Evolutionary conservation across 2,329 filamentous ascomycete genomes (phyloP), one percentile per base, ranked within the genome.

Genomic region (Fusarium subglutinans): DNA sequence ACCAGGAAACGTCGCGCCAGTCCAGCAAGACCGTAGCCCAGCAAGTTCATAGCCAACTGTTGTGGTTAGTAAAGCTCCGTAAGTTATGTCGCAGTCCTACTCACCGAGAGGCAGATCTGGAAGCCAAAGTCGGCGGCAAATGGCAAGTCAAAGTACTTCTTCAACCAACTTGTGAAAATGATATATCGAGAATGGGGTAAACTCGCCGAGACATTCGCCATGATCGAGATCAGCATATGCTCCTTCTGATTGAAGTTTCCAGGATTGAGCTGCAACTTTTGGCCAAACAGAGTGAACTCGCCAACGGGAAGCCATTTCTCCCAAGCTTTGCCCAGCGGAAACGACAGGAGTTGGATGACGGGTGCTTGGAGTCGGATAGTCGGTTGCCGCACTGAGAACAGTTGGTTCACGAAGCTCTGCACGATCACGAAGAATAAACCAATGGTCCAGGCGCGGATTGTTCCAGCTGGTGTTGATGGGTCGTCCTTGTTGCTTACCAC

Each of bases 201-300:
- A 4, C 53, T 71, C 4, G 76, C 55, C 3, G 75, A 72, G 1
- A 77, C 75, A 38, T 76, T 78, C 1, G 76, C 74, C 83, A 88
- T 89, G 71, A 89, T 87, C 7, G 87, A 87, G 41, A 89, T 87
- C n/a, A 90, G 79, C 83, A 89, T 88, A 74, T 90, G 89, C 78
- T 90, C 89, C 76, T 90, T 90, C 74, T 86, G 86, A 56, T 85
- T 87, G 78, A 90, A 90, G 1, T 83, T 84, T 0, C 88, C 87
- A 0, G 88, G 87, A 70, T 89, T 90, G 20, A 89, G 80, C 14
- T 81, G 83, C 67, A 86, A 81, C 15, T 82, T 80, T 2, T 79
- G 69, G 0, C 86, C 86, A 57, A 81, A 81, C 10, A 87, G 59
- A 1, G 81, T 84, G 63, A 88, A 66, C 8, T 84, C 83, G 80